These are phyloP conservation scores for Stemphylium lycopersici DNA, from an alignment of 2,329 filamentous ascomycete species.

Conservation along the genomic window DNA sequence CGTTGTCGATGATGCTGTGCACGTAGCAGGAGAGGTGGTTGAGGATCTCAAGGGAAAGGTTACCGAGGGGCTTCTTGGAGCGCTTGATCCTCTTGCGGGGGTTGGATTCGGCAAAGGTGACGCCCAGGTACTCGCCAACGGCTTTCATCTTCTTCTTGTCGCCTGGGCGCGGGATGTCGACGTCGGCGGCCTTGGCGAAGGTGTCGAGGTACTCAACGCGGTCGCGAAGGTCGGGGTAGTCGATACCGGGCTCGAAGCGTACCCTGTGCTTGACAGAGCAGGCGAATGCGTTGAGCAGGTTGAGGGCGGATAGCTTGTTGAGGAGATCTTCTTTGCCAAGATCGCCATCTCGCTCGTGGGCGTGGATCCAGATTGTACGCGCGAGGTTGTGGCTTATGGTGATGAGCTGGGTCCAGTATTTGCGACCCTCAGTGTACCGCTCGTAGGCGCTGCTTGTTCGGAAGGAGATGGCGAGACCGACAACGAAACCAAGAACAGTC, in stretches of 20 bases:
- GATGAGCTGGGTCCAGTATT: constrained; percentile 65
- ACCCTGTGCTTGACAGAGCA: constrained; percentile 80
- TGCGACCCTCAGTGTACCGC: constrained; percentile 65
- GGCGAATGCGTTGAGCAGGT: constrained; percentile 79
- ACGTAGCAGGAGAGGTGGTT: constrained; percentile 72
- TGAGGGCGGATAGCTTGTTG: constrained; percentile 73
- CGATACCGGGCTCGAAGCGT: constrained; percentile 80
- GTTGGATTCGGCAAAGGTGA: constrained; percentile 78
- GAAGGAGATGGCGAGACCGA: constrained; percentile 79
- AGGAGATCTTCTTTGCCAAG: constrained; percentile 70
- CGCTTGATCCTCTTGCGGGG: constrained; percentile 79
- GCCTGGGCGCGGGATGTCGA: constrained; percentile 43
- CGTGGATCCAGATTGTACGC: constrained; percentile 83
- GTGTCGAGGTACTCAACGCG: constrained; percentile 76
- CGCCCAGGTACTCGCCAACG: constrained; percentile 73
- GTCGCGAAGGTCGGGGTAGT: constrained; percentile 74
- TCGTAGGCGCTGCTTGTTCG: constrained; percentile 79
- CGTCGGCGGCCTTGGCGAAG: constrained; percentile 68
- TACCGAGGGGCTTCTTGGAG: constrained; percentile 74
- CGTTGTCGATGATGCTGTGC: constrained; percentile 64
- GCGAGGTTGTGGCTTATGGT: constrained; percentile 63
- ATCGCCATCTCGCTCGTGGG: constrained; percentile 64
- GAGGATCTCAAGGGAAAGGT: constrained; percentile 82
- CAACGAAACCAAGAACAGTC: constrained; percentile 81
- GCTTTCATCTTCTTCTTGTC: constrained; percentile 59